Evolutionary conservation across 2,329 filamentous ascomycete genomes (phyloP).

Genomic region (Pseudocercospora crystallina): DNA sequence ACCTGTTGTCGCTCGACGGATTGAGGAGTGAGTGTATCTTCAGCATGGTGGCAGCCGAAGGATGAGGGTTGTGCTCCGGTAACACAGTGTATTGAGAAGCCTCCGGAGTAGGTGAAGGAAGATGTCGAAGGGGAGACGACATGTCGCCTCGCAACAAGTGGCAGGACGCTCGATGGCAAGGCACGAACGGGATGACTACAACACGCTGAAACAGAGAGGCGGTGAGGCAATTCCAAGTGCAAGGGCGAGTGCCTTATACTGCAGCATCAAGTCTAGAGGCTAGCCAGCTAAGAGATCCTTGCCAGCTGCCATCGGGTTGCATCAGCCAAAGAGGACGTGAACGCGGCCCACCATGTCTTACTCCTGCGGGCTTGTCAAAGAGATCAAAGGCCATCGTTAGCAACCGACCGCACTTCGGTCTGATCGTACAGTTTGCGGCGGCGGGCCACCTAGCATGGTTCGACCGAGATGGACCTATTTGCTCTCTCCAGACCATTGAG

Average conservation of each 20-base stretch:
- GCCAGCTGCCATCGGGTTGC: conserved; percentile 13
- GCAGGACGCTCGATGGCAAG: conserved; percentile 5
- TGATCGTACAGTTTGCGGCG: conserved; percentile 21
- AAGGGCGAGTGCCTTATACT: conserved; percentile 28
- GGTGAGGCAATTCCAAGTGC: conserved; percentile 24
- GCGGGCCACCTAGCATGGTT: conserved; percentile 19
- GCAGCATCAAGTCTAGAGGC: conserved; percentile 20
- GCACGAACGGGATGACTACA: conserved; percentile 7
- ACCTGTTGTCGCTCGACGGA: conserved; percentile 24
- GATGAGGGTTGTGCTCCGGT: conserved; percentile 17
- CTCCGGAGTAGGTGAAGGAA: conserved; percentile 25
- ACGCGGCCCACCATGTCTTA: conserved; percentile 28
- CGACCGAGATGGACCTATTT: conserved; percentile 16
- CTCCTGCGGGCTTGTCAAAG: conserved; percentile 20
- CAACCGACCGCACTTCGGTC: conserved; percentile 7
- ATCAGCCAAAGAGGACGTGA: conserved; percentile 17
- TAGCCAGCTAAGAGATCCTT: conserved; percentile 18
- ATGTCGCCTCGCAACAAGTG: conserved; percentile 18
- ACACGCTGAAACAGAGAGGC: conserved; percentile 13
- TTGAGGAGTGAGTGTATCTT: conserved; percentile 46
- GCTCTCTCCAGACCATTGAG: conserved; percentile 16
- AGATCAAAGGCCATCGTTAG: conserved; percentile 13
- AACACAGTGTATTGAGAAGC: conserved; percentile 13
- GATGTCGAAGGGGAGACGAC: conserved; percentile 21
- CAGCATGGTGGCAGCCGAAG: conserved; percentile 34